Base-by-base conservation (phyloP, 129 eudicot species). In the Deinandra increscens region DNA sequence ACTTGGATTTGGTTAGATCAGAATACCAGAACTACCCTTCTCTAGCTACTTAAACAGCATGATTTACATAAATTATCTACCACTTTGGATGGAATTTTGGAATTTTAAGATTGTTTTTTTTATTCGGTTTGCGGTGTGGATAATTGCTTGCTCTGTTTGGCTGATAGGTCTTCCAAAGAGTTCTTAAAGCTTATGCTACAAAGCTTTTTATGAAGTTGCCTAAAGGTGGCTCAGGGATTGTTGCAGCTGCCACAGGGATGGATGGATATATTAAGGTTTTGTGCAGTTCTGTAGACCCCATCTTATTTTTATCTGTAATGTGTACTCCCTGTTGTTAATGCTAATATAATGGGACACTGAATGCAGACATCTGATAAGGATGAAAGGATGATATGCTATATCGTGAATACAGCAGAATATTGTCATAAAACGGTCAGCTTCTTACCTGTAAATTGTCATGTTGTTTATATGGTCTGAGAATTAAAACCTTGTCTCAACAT, bases 201-300 rank as follows among this genome's bases (percentile, higher is more conserved):
- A 92, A 89, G 85, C 90, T 92, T 50, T 92, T 79, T 73, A 79
- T 71, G 38, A 87, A 81, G 81, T 79, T 92, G 72, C 98, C 98
- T 29, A 92, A 92, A 79, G 97, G 96, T 72, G 97, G 97, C 53
- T 78, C 91, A 49, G 97, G 97, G 67, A 78, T 91, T 82, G 97
- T 91, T 76, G 97, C 97, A 56, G 93, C 97, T 66, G 97, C 97
- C 64, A 91, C 97, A 9, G 97, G 97, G 65, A 85, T 91, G 96
- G 97, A 91, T 79, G 97, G 97, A 48, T 90, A 92, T 45, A 89
- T 92, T 41, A 92, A 92, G 95, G 98, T 86, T 75, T 65, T 46
- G 6, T 45, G 42, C 55, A 18, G 49, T 59, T 55, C 36, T 67
- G 18, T 41, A 43, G 68, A 54, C 51, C 54, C 29, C 11, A 15